These are phyloP conservation scores for Candida corydali DNA, from an alignment of 805 yeast species.

Conservation along the genomic window DNA sequence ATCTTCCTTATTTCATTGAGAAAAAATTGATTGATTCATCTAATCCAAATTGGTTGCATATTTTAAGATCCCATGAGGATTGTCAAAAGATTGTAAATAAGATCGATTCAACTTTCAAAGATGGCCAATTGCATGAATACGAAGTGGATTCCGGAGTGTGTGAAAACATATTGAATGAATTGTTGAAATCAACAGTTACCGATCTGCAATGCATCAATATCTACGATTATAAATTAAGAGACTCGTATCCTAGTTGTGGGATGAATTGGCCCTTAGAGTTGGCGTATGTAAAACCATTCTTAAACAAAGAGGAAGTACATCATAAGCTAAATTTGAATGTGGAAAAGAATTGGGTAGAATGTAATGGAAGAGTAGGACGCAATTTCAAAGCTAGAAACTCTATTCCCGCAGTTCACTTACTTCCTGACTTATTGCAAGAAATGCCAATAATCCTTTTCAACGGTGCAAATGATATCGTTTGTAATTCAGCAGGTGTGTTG, in stretches of 20 bases:
- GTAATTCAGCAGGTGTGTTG: slow-evolving; percentile 78
- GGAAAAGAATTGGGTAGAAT: slow-evolving; percentile 67
- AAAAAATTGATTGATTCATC: slow-evolving; percentile 48
- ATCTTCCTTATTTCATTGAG: slow-evolving; percentile 64
- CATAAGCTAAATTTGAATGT: slow-evolving; percentile 46
- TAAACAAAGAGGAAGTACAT: slow-evolving; percentile 44
- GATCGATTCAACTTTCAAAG: slow-evolving; percentile 15
- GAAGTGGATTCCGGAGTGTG: slow-evolving; percentile 35
- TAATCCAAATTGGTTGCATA: slow-evolving; percentile 34
- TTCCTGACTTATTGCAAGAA: slow-evolving; percentile 61
- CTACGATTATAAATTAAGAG: slow-evolving; percentile 72
- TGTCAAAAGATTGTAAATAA: slow-evolving; percentile 54
- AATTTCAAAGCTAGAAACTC: slow-evolving; percentile 50
- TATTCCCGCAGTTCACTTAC: slow-evolving; percentile 55
- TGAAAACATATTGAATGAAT: slow-evolving; percentile 41
- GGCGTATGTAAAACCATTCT: slow-evolving; percentile 44
- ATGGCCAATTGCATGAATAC: slow-evolving; percentile 15
- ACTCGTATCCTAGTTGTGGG: slow-evolving; percentile 83
- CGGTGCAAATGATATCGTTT: slow-evolving; percentile 86
- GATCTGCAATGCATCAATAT: slow-evolving; percentile 66
- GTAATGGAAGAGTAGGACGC: slow-evolving; percentile 56
- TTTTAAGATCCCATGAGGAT: slow-evolving; percentile 49
- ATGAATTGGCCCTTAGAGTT: slow-evolving; percentile 84
- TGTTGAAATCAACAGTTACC: slow-evolving; percentile 31
- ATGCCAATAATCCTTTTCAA: slow-evolving; percentile 70